These are phyloP conservation scores for Xanthoconium purpureum DNA, from an alignment of 768 basidiomycete genomes.

Conservation along the genomic window DNA sequence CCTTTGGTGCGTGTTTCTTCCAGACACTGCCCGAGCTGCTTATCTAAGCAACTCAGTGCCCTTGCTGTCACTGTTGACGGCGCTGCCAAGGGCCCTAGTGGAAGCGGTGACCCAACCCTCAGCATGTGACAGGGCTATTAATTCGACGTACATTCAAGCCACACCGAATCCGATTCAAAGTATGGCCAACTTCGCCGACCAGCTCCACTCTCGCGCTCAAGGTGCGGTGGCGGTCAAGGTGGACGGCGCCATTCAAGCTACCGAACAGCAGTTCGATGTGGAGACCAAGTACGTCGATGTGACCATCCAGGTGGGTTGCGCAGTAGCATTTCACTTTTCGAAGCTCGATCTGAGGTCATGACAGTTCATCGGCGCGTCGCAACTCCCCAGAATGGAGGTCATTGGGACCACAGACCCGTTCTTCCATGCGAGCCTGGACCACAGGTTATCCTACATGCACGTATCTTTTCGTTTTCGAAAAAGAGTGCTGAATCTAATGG, in stretches of 20 bases:
- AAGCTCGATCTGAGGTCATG: conserved; percentile 4
- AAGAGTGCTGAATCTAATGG: neutral
- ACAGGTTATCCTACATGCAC: conserved; percentile 60
- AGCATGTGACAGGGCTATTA: neutral
- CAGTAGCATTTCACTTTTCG: neutral
- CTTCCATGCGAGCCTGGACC: conserved; percentile 65
- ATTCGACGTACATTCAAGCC: neutral
- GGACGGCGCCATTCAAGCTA: conserved; percentile 32
- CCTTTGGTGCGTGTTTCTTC: neutral
- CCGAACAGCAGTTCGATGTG: conserved; percentile 34
- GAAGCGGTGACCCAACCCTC: neutral
- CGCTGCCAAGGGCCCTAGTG: too few species aligned
- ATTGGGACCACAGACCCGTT: conserved; percentile 65
- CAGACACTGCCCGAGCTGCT: neutral
- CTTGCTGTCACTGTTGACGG: neutral
- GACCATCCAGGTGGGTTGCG: conserved; percentile 45
- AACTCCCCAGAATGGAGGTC: conserved; percentile 68
- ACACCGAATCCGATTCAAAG: conserved; percentile 15
- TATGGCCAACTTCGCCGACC: conserved; percentile 1
- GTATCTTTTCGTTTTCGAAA: conserved; percentile 22
- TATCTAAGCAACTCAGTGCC: neutral
- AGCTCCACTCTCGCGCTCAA: conserved; percentile 1
- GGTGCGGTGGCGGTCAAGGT: conserved; percentile 8
- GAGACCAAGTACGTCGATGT: conserved; percentile 54
- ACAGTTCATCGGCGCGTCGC: conserved; percentile 70